Percentiles rank a stretch among this genome's conserved stretches.
These are phyloP conservation scores for Hypoxylon lenormandii DNA, from an alignment of 495 filamentous ascomycete species.

Conservation along the genomic window DNA sequence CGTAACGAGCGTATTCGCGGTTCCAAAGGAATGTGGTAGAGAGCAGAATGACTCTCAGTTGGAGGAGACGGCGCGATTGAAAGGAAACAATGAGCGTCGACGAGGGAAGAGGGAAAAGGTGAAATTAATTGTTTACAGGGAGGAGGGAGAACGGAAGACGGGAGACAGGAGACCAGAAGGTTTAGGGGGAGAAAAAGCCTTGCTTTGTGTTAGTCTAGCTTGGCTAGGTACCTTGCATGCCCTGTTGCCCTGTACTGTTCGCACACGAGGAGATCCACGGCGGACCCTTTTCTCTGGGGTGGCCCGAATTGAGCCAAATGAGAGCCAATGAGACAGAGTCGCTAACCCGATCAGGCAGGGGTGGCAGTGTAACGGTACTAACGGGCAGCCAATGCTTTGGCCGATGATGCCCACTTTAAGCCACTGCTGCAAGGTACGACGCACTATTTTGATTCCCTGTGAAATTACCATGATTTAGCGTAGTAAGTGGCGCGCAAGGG, in stretches of 20 bases:
- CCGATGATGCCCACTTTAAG: slow-evolving; percentile 21
- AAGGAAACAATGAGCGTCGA: slow-evolving; percentile 55
- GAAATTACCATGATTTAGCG: slow-evolving; percentile 42
- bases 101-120: slow-evolving; percentile 48
- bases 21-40: slow-evolving; percentile 73
- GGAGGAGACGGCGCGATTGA: slow-evolving; percentile 54
- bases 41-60: slow-evolving; percentile 65
- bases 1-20: slow-evolving; percentile 45
- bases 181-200: slow-evolving; percentile 37
- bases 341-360: slow-evolving; percentile 29
- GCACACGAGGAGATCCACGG: slow-evolving; percentile 14
- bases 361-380: slow-evolving; percentile 26
- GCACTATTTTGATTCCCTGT: slow-evolving; percentile 42
- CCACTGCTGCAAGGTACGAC: slow-evolving; percentile 47
- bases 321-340: slow-evolving; percentile 9
- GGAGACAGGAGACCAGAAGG: slow-evolving; percentile 14
- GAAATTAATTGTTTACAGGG: slow-evolving; percentile 46
- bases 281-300: slow-evolving; percentile 37
- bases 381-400: slow-evolving; percentile 31
- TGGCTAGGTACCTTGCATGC: not conserved
- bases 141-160: not conserved
- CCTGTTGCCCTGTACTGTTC: not conserved
- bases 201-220: slow-evolving; percentile 13
- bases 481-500: slow-evolving; percentile 22
- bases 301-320: slow-evolving; percentile 1